A percentile compares a stretch with the other conserved stretches of the same genome.
Conservation (phyloP, 2,329 filamentous ascomycete species). For the Nigrospora oryzae region DNA sequence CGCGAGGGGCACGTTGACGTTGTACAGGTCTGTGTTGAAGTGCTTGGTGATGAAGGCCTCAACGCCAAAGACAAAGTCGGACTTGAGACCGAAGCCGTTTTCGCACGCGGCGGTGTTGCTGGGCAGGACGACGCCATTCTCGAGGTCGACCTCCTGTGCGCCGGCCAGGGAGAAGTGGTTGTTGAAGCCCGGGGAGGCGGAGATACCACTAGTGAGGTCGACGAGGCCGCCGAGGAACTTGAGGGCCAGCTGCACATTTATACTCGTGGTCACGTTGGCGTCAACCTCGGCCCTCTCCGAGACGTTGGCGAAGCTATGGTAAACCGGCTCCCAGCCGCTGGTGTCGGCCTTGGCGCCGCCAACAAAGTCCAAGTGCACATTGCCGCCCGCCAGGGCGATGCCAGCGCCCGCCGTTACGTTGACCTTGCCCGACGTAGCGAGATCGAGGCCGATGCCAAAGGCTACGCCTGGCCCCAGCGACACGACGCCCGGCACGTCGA, state of each 20-base stretch:
- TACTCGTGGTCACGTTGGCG: constrained; percentile 21
- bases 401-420: constrained; percentile 20
- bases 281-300: constrained; percentile 20
- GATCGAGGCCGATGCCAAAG: constrained; percentile 26
- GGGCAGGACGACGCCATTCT: constrained; percentile 8
- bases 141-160: constrained; percentile 9
- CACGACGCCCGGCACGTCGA: constrained; percentile 31
- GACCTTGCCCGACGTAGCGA: constrained; percentile 23
- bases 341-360: constrained; percentile 16
- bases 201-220: constrained; percentile 28
- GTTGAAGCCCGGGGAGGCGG: constrained; percentile 24
- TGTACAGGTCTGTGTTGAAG: constrained; percentile 15
- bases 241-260: constrained; percentile 29
- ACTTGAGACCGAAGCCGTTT: constrained; percentile 14
- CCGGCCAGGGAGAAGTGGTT: constrained; percentile 24
- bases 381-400: constrained; percentile 23
- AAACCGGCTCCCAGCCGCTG: constrained; percentile 27
- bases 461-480: constrained; percentile 25
- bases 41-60: constrained; percentile 17
- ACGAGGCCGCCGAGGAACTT: constrained; percentile 24
- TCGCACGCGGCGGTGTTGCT: constrained; percentile 11
- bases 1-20: constrained; percentile 14
- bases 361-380: constrained; percentile 29
- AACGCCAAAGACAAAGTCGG: constrained; percentile 17
- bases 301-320: constrained; percentile 22